Conservation (phyloP, 2,329 filamentous ascomycete genomes). For the Aspergillus texensis region DNA sequence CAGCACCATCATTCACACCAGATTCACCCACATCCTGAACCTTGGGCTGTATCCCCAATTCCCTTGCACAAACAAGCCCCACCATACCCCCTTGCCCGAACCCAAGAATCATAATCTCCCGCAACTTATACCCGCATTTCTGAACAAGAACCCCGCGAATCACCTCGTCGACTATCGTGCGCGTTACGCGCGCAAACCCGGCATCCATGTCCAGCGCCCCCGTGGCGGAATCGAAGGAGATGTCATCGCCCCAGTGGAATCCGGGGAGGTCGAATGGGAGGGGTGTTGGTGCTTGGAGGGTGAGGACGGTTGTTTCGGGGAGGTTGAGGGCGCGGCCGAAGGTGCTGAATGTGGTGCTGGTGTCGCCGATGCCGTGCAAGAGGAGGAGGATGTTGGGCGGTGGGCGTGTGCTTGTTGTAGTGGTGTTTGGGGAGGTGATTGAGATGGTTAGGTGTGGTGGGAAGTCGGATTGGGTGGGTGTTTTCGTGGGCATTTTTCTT, state of each 20-base stretch:
- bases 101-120: constrained; percentile 66
- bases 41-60: constrained; percentile 31
- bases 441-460: constrained; percentile 44
- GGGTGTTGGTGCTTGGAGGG: constrained; percentile 70
- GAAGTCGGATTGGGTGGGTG: constrained; percentile 51
- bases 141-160: constrained; percentile 55
- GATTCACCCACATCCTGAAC: background rate
- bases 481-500: constrained; percentile 35
- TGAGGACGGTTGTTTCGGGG: constrained; percentile 75
- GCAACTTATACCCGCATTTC: constrained; percentile 61
- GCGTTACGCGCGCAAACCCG: constrained; percentile 57
- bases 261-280: constrained; percentile 70
- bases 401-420: constrained; percentile 54
- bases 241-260: constrained; percentile 71
- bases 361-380: constrained; percentile 83
- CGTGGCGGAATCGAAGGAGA: constrained; percentile 54
- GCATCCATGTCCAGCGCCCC: constrained; percentile 64
- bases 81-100: constrained; percentile 69
- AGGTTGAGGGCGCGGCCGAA: constrained; percentile 71
- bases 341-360: constrained; percentile 65
- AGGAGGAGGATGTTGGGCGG: constrained; percentile 77
- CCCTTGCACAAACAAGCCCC: constrained; percentile 59
- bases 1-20: background rate
- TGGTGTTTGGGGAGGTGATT: constrained; percentile 38
- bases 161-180: constrained; percentile 54